These are phyloP conservation scores for Pseudevernia furfuracea DNA, from an alignment of 495 filamentous ascomycete genomes.

Conservation along the genomic window DNA sequence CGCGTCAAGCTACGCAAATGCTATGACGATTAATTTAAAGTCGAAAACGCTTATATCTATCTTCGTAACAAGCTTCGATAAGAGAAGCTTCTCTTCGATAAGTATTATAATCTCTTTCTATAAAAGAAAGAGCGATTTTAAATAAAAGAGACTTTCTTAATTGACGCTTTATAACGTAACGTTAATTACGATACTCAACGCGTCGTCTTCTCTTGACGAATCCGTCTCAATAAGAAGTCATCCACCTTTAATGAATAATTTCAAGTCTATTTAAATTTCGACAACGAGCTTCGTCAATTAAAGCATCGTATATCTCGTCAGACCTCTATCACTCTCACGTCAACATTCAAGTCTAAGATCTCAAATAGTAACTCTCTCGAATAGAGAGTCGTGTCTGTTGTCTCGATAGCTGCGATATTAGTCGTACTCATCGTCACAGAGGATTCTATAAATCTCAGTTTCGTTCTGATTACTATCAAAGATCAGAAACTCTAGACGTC, in stretches of 20 bases:
- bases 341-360: not conserved
- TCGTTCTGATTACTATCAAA: not conserved
- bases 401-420: not conserved
- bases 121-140: not conserved
- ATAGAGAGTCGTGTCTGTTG: not conserved
- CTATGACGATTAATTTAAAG: not conserved
- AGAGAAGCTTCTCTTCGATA: not conserved
- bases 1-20: not conserved
- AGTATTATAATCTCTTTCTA: not conserved
- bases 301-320: not conserved
- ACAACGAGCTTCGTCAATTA: not conserved
- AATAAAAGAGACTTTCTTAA: not conserved
- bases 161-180: not conserved
- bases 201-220: not conserved
- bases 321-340: not conserved
- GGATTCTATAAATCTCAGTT: not conserved
- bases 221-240: not conserved
- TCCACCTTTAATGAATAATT: not conserved
- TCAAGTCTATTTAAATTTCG: not conserved
- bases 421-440: not conserved
- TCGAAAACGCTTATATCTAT: not conserved
- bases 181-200: not conserved
- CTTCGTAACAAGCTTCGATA: not conserved
- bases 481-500: too few relatives aligned
- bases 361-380: not conserved